Evolutionary conservation across 2,329 filamentous ascomycete species (phyloP), one percentile per base, ranked within the genome.

Genomic region (Lecanicillium sp.): DNA sequence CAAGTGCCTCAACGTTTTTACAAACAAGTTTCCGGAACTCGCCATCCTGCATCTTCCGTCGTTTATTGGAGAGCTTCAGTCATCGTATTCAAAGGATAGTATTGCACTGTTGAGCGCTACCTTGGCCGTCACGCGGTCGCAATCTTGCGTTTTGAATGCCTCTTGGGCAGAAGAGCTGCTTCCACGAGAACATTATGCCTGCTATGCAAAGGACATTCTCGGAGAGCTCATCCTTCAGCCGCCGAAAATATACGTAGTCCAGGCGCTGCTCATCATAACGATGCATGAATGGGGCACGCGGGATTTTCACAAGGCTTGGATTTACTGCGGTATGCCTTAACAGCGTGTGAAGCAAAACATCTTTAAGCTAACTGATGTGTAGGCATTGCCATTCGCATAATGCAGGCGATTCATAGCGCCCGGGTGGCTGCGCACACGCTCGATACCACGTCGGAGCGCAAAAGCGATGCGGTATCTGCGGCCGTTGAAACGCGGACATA

Each of bases 281-380:
- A 46, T 65, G 0, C 57, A 64, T 15, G 64, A 67, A 50, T 68
- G 64, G 63, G 63, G 63, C 0, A 53, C 55, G 1, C 52, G 64
- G 7, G 55, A 64, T 18, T 62, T 62, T 12, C 62, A 66, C 35
- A 62, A 59, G 29, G 63, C 64, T 1, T 68, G 64, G 63, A 60
- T 67, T 43, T 59, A 63, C 28, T 62, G 55, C 27, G 61, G 55
- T 55, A 29, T 40, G 45, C 19, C 11, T 4, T 5, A 5, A 9
- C 29, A 4, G 6, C 16, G 6, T 8, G n/a, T 12, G 5, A 5
- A 17, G 15, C 9, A 4, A 2, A 4, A 18, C 4, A 3, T 3
- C 2, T 27, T 2, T 27, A 31, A 15, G 30, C n/a, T 36, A 3
- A 19, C 4, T 31, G 9, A 8, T 19, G 8, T 13, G 5, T 13